Conservation (phyloP, 2,329 filamentous ascomycete species). For the Capronia epimyces region DNA sequence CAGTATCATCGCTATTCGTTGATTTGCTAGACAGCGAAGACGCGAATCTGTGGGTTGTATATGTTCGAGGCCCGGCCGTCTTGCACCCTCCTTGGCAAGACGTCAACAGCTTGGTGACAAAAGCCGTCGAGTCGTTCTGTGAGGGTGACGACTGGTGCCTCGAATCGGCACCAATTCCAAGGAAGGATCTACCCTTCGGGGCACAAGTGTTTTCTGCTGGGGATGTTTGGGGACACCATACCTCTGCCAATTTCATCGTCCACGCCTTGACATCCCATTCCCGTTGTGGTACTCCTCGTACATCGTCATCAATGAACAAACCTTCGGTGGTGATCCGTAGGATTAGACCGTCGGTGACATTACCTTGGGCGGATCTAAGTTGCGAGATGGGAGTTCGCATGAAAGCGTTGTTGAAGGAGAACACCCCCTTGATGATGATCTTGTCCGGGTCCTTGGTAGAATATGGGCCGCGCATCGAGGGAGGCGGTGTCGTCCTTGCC, state of each 20-base stretch:
- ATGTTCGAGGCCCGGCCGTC: slow-evolving; percentile 45
- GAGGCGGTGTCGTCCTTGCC: slow-evolving; percentile 73
- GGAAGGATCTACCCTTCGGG: slow-evolving; percentile 8
- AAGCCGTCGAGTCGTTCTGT: slow-evolving; percentile 10
- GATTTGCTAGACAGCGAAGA: slow-evolving; percentile 21
- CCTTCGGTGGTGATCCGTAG: slow-evolving; percentile 90
- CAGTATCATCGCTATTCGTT: slow-evolving; percentile 14
- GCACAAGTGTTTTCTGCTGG: slow-evolving; percentile 27
- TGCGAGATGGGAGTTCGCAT: slow-evolving; percentile 86
- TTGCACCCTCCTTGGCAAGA: slow-evolving; percentile 39
- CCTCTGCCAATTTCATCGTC: slow-evolving; percentile 89
- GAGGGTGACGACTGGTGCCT: slow-evolving; percentile 8
- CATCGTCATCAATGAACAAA: slow-evolving; percentile 93
- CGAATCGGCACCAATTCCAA: slow-evolving; percentile 11
- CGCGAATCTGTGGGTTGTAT: slow-evolving; percentile 32
- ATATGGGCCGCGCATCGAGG: slow-evolving; percentile 71
- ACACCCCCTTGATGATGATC: slow-evolving; percentile 90
- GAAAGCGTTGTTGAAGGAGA: slow-evolving; percentile 84
- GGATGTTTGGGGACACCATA: slow-evolving; percentile 62
- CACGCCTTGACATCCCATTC: slow-evolving; percentile 99
- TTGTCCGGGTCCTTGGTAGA: slow-evolving; percentile 88
- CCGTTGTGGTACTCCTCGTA: slow-evolving; percentile 82
- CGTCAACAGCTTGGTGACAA: slow-evolving; percentile 57
- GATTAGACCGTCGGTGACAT: slow-evolving; percentile 86
- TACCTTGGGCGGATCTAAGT: slow-evolving; percentile 73